Conservation (phyloP, 768 basidiomycete species). For the Flagelloscypha sp. region DNA sequence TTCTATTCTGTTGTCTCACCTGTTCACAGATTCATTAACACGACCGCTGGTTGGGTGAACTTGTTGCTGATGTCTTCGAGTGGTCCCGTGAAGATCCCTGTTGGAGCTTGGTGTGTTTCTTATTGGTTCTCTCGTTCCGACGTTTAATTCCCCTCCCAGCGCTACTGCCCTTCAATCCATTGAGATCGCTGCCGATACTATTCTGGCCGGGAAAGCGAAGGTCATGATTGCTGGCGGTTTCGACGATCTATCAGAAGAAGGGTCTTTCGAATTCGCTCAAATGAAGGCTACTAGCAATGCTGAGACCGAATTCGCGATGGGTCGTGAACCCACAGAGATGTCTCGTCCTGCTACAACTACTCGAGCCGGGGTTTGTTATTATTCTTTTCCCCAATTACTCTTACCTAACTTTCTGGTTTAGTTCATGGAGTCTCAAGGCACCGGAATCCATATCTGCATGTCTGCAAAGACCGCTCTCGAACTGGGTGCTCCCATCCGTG, state of each 20-base stretch:
- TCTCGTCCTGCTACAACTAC: slow-evolving; percentile 96
- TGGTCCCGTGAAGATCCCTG: slow-evolving; percentile 98
- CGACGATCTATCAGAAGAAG: slow-evolving; percentile 97
- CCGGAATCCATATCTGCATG: slow-evolving; percentile 97
- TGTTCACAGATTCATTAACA: slow-evolving; percentile 85
- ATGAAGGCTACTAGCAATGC: slow-evolving; percentile 99
- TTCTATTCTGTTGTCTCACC: neutral
- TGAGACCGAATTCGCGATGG: slow-evolving; percentile 96
- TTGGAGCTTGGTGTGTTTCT: slow-evolving; percentile 82
- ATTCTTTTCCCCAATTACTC: slow-evolving; percentile 6
- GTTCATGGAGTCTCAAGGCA: slow-evolving; percentile 97
- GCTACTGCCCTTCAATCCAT: slow-evolving; percentile 97
- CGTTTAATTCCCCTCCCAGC: slow-evolving; percentile 27
- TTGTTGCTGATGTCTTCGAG: slow-evolving; percentile 89
- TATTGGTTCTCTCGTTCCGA: neutral
- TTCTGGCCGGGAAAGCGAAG: slow-evolving; percentile 93
- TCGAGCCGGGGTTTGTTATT: slow-evolving; percentile 71
- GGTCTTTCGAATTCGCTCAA: slow-evolving; percentile 98
- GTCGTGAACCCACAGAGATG: slow-evolving; percentile 98
- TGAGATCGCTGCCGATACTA: slow-evolving; percentile 95
- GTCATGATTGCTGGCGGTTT: slow-evolving; percentile 99
- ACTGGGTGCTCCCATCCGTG: slow-evolving; percentile 88
- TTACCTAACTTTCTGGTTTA: slow-evolving; percentile 16
- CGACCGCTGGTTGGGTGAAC: slow-evolving; percentile 97
- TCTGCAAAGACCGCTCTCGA: slow-evolving; percentile 92